phyloP scores from a whole-genome alignment of 1,284 basidiomycete species.

The Ceraceosorus bombacis region DNA sequence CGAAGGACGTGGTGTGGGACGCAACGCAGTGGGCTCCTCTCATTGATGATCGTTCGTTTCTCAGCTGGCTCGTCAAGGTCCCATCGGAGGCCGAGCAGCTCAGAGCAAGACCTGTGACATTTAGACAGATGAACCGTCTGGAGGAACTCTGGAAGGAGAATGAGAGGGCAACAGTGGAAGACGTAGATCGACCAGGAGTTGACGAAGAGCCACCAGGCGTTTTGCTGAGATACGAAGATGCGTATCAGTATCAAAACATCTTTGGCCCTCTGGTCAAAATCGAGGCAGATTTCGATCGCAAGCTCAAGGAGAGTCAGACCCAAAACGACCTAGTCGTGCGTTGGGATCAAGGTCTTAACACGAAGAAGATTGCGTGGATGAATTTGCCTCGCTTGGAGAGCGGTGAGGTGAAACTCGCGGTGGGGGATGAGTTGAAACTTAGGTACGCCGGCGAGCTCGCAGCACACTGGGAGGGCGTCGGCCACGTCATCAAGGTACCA shows the following conservation, averaged over 20 bases:
- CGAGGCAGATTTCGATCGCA: slow-evolving; percentile 97
- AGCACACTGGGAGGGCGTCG: slow-evolving; percentile 79
- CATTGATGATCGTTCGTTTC: slow-evolving; percentile 94
- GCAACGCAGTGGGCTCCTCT: slow-evolving; percentile 94
- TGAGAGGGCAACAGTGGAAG: slow-evolving; percentile 83
- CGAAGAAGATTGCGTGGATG: slow-evolving; percentile 97
- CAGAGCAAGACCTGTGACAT: slow-evolving; percentile 87
- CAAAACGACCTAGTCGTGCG: slow-evolving; percentile 91
- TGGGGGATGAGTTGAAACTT: slow-evolving; percentile 88
- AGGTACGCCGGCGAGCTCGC: slow-evolving; percentile 81
- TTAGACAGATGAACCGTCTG: slow-evolving; percentile 90
- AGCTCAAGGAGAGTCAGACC: slow-evolving; percentile 93
- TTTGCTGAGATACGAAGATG: slow-evolving; percentile 81
- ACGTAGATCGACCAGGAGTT: slow-evolving; percentile 78
- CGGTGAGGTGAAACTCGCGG: slow-evolving; percentile 90
- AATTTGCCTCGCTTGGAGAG: slow-evolving; percentile 90
- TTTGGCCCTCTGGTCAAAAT: slow-evolving; percentile 98
- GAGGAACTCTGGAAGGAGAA: slow-evolving; percentile 99
- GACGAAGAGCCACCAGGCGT: slow-evolving; percentile 76
- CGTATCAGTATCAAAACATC: slow-evolving; percentile 98
- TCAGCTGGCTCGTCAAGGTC: slow-evolving; percentile 96
- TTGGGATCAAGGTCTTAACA: slow-evolving; percentile 96
- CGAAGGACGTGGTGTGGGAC: slow-evolving; percentile 98
- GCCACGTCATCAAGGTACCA: slow-evolving; percentile 98
- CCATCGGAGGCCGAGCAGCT: slow-evolving; percentile 92